Percentiles rank a stretch among this genome's conserved stretches.
These are phyloP conservation scores for Trichosporon ovoides DNA, from an alignment of 1,284 basidiomycete species.

Conservation along the genomic window DNA sequence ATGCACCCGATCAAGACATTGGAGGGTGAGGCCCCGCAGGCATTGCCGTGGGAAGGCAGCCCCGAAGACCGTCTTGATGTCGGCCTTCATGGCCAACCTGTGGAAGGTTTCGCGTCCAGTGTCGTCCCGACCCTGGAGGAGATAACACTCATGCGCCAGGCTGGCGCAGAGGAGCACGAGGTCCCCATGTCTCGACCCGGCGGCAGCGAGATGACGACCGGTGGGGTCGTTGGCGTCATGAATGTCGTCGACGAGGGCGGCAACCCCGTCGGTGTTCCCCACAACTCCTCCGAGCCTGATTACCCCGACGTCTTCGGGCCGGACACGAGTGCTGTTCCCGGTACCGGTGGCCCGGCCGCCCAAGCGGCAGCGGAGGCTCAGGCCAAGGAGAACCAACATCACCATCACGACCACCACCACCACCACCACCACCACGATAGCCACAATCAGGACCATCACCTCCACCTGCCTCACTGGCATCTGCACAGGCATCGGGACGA, in stretches of 20 bases:
- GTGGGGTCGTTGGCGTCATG: neutral
- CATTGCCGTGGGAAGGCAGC: constrained; percentile 25
- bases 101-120: constrained; percentile 58
- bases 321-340: neutral
- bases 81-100: constrained; percentile 54
- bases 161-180: neutral
- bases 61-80: constrained; percentile 56
- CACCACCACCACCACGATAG: neutral
- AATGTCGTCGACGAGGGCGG: neutral
- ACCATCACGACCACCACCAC: neutral
- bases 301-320: neutral
- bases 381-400: neutral
- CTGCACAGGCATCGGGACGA: too few relatives aligned
- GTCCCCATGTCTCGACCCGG: constrained; percentile 10
- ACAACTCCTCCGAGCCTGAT: neutral
- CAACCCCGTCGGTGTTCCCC: neutral
- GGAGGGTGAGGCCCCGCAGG: constrained; percentile 41
- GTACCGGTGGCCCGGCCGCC: neutral
- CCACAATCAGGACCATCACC: too few relatives aligned
- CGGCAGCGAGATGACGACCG: neutral
- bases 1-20: constrained; percentile 33
- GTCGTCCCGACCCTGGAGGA: constrained; percentile 69
- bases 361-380: neutral
- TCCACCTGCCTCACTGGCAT: too few relatives aligned
- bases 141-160: constrained; percentile 51